Conservation (phyloP, 768 basidiomycete species). For the Pleurotus tuoliensis region DNA sequence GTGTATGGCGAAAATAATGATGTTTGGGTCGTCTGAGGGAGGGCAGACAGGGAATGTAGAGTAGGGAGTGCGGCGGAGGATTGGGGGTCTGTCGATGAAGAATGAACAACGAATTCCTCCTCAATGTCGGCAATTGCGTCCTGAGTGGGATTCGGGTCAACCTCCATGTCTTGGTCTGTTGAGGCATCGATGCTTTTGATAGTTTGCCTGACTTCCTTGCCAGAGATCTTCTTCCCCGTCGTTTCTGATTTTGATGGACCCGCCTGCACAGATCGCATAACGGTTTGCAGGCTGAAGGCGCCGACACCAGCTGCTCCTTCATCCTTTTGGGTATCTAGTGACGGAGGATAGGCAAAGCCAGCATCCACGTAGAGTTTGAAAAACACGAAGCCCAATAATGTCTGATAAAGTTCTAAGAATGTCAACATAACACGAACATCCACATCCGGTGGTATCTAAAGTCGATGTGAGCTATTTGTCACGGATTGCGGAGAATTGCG, state of each 20-base stretch:
- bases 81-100: constrained; percentile 48
- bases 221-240: constrained; percentile 41
- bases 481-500: constrained; percentile 17
- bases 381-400: constrained; percentile 89
- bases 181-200: constrained; percentile 50
- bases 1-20: constrained; percentile 80
- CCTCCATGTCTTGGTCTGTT: constrained; percentile 20
- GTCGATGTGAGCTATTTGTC: not conserved
- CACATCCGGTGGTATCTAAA: constrained; percentile 88
- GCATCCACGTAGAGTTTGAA: constrained; percentile 98
- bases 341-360: constrained; percentile 93
- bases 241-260: constrained; percentile 42
- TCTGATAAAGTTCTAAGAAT: constrained; percentile 97
- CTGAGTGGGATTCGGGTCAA: constrained; percentile 34
- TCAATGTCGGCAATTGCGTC: constrained; percentile 34
- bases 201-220: constrained; percentile 54
- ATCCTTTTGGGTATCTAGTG: constrained; percentile 77
- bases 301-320: constrained; percentile 85
- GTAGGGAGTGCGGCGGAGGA: constrained; percentile 56
- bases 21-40: constrained; percentile 53
- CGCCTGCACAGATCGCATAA: constrained; percentile 19
- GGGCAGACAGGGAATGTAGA: constrained; percentile 57
- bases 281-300: constrained; percentile 73
- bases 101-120: constrained; percentile 68
- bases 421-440: constrained; percentile 98